Base-by-base conservation (phyloP, 2,329 filamentous ascomycete species). In the Pyricularia sp. region DNA sequence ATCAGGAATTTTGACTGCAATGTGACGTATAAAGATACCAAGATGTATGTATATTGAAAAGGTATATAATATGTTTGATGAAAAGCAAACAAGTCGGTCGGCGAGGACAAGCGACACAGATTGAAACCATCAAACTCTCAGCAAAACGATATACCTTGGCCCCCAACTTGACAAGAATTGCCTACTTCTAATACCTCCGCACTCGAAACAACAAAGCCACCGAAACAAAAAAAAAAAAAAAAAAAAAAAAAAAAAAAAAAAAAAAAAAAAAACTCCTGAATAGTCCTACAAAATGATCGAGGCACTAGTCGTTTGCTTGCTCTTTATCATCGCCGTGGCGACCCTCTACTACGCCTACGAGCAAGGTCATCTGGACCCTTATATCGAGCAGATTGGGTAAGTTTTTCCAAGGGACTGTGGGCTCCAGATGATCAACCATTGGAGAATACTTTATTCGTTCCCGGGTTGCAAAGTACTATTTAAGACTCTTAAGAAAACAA, bases 311-410 rank as follows among this genome's bases (percentile, higher is more conserved):
- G 71, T 77, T 69, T 71, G 74, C 26, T 70, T 78, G 65, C 67
- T 75, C 25, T 70, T 74, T 36, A 69, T 75, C 42, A 68, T 75
- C 61, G 73, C 75, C 31, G 59, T 79, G 55, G 74, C 74, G 14
- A 74, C 74, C 10, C 74, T 74, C 14, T 74, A 78, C 68, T 76
- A 75, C 25, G 79, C 78, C 17, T 81, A 81, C 72, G 71, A 76
- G n/a, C 72, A 78, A 68, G 79, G 79, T 65, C 74, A 75, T 66
- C 71, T 79, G 64, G 78, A 81, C 69, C 77, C 78, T 1, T 69
- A 78, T 28, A 78, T 81, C 67, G 77, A 80, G 69, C 73, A 77
- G 70, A 68, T 81, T 64, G 77, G 76, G 72, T 72, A 72, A 68
- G 71, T 67, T 55, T 14, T 11, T 33, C 1, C n/a, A 63, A 20